Evolutionary conservation across 2,329 filamentous ascomycete species (phyloP).

Genomic region (Erysiphe pulchra): DNA sequence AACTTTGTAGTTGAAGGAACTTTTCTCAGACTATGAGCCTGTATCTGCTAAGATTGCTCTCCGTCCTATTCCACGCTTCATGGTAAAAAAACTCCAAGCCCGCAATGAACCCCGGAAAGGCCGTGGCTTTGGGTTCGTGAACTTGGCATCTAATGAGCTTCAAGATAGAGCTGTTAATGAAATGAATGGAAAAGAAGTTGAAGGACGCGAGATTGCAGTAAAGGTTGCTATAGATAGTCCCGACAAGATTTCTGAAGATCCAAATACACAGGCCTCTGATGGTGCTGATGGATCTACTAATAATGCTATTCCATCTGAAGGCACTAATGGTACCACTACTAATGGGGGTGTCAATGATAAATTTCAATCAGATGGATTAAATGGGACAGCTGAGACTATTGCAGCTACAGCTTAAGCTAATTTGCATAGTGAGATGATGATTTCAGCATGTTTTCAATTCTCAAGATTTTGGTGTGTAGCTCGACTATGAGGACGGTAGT

Average conservation of each 20-base stretch:
- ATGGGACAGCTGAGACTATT: background rate
- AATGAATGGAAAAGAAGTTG: slow-evolving; percentile 99
- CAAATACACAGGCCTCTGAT: slow-evolving; percentile 23
- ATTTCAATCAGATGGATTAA: background rate
- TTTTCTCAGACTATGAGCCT: slow-evolving; percentile 80
- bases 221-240: slow-evolving; percentile 99
- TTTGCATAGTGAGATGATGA: slow-evolving; percentile 12
- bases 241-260: slow-evolving; percentile 80
- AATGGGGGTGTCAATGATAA: background rate
- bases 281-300: slow-evolving; percentile 10
- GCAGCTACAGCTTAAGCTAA: slow-evolving; percentile 14
- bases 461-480: slow-evolving; percentile 7
- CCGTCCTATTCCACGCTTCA: slow-evolving; percentile 94
- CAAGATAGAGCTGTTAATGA: slow-evolving; percentile 92
- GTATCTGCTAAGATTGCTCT: slow-evolving; percentile 95
- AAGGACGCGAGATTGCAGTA: slow-evolving; percentile 96
- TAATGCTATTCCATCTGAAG: slow-evolving; percentile 21
- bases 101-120: slow-evolving; percentile 97
- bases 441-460: background rate
- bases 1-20: slow-evolving; percentile 60
- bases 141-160: slow-evolving; percentile 76
- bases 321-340: slow-evolving; percentile 2
- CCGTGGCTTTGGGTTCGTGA: slow-evolving; percentile 96
- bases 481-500: slow-evolving; percentile 1
- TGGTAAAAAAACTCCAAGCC: slow-evolving; percentile 99